Conservation (phyloP, 2,329 filamentous ascomycete genomes). For the Aspergillus versicolor region DNA sequence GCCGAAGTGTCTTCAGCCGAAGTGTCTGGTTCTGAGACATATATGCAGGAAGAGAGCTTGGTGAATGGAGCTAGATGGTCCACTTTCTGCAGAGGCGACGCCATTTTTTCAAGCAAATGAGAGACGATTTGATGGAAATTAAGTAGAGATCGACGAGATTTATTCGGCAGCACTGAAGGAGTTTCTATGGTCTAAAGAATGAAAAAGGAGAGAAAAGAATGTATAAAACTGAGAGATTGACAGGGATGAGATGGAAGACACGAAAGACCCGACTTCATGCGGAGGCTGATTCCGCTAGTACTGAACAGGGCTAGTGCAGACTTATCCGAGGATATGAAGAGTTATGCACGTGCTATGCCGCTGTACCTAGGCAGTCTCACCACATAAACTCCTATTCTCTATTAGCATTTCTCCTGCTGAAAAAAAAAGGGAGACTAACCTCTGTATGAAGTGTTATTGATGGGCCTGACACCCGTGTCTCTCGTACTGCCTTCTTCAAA, state of each 20-base stretch:
- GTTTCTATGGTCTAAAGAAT: not conserved
- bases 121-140: not conserved
- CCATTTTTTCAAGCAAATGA: slow-evolving; percentile 7
- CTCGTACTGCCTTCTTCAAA: not conserved
- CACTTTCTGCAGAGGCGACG: not conserved
- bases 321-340: not conserved
- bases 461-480: not conserved
- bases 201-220: not conserved
- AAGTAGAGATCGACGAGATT: not conserved
- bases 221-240: not conserved
- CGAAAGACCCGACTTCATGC: not conserved
- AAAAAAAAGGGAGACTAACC: not conserved
- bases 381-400: not conserved
- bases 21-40: slow-evolving; percentile 35
- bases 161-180: not conserved
- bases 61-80: slow-evolving; percentile 30
- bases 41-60: slow-evolving; percentile 39
- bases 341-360: no score
- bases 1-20: slow-evolving; percentile 6
- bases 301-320: not conserved
- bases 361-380: not conserved
- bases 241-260: not conserved
- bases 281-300: not conserved
- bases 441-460: not conserved
- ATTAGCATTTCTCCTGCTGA: not conserved